Percentiles rank a stretch among this genome's conserved stretches.
These are phyloP conservation scores for Beverwykella pulmonaria DNA, from an alignment of 495 filamentous ascomycete genomes.

Conservation along the genomic window DNA sequence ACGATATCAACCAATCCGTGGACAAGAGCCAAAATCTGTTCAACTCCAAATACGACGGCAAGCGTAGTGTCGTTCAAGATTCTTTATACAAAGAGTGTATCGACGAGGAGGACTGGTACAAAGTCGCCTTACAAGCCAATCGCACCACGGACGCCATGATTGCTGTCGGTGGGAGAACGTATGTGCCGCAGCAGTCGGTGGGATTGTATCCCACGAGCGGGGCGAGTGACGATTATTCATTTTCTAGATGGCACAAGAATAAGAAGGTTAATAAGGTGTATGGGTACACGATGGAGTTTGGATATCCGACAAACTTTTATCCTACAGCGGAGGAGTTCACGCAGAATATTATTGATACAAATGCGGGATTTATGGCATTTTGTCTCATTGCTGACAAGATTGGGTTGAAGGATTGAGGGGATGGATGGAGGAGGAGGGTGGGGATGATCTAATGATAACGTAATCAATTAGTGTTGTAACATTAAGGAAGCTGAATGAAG, in stretches of 20 bases:
- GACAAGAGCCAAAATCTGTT: conserved; percentile 45
- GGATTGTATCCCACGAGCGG: conserved; percentile 47
- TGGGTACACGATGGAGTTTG: conserved; percentile 52
- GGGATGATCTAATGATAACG: too few species aligned
- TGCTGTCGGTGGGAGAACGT: conserved; percentile 38
- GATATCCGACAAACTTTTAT: conserved; percentile 49
- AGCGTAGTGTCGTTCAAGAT: conserved; percentile 46
- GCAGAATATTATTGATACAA: conserved; percentile 45
- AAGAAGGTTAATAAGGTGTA: conserved; percentile 44
- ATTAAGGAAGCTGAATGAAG: too few species aligned
- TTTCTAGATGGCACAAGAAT: conserved; percentile 40
- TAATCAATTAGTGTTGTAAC: too few species aligned
- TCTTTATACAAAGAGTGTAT: conserved; percentile 47
- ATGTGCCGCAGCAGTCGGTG: conserved; percentile 42
- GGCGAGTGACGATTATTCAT: conserved; percentile 47
- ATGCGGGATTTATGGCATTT: conserved; percentile 49
- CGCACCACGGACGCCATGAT: conserved; percentile 42
- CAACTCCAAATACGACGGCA: conserved; percentile 45
- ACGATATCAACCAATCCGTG: conserved; percentile 46
- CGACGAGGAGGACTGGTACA: conserved; percentile 35
- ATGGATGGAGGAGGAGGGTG: too few species aligned
- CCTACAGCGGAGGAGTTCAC: conserved; percentile 44
- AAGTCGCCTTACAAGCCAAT: conserved; percentile 33
- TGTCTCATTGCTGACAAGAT: not conserved
- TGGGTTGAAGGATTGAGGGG: not conserved